Base-by-base conservation (phyloP, 148 eudicot genomes). In the Rhododendron ferrugineum region DNA sequence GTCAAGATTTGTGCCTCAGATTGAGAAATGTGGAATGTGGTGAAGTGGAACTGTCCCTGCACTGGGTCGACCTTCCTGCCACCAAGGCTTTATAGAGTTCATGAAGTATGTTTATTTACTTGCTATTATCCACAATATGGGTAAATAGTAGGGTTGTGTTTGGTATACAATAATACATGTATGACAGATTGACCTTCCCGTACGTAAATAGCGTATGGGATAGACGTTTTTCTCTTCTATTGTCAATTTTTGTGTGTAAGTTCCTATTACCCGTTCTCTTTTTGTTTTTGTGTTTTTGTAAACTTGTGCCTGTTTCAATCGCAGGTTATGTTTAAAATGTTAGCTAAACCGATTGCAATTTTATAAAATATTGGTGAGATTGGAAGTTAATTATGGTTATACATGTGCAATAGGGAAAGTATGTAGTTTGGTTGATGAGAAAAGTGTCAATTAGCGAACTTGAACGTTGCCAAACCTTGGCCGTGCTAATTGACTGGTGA, bases 11-110 rank as follows among this genome's bases (percentile, higher is more conserved):
- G 86, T 84, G 84, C 84, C 90, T 91, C 37, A 84, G 90, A 85
- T 72, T 91, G 87, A 88, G 76, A 82, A 88, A 91, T 75, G 93
- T 91, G 3, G 93, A 91, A 84, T 89, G 93, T 82, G 93, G 93
- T 11, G 93, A 91, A 83, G 82, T 91, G 13, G 89, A 89, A 60
- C 66, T 91, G 11, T 87, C 90, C 44, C 89, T 91, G 47, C 87
- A 85, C 8, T 91, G 93, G 93, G 86, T 91, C 26, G 90, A 91
- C 86, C 88, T 91, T 90, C 93, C 91, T 11, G 88, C 88, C 14
- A 81, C 76, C 74, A 88, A 79, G 72, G 85, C 87, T 14, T 37
- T 77, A 10, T 91, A 86, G 73, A 72, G 22, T 30, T 32, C 75
- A 32, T 14, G 40, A 70, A 14, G 18, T 9, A 32, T 70, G 20